Percentiles rank a stretch among this genome's conserved stretches.
Evolutionary conservation across 768 basidiomycete genomes (phyloP).

Genomic region (Dentipellis sp.): DNA sequence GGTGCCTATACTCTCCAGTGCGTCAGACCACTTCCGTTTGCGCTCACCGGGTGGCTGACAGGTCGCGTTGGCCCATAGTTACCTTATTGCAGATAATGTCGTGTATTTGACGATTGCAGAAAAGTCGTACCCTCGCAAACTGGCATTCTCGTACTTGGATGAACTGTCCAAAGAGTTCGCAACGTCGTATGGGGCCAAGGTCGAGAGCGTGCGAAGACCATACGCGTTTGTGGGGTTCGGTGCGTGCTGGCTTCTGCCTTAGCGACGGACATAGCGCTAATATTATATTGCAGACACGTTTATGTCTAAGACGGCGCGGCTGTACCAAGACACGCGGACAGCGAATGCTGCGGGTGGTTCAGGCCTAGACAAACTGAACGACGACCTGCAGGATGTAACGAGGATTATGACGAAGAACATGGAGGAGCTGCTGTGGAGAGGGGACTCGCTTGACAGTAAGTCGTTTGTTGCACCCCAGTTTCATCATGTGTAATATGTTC

Average conservation of each 20-base stretch:
- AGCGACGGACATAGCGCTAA: background rate
- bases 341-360: conserved; percentile 58
- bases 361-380: conserved; percentile 81
- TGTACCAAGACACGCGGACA: conserved; percentile 91
- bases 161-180: conserved; percentile 96
- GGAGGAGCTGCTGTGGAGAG: conserved; percentile 98
- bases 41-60: background rate
- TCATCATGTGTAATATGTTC: background rate
- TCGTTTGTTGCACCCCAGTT: conserved; percentile 7
- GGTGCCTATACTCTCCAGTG: conserved; percentile 95
- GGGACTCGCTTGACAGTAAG: conserved; percentile 92
- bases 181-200: conserved; percentile 85
- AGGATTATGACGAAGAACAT: conserved; percentile 99
- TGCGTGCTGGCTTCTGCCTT: conserved; percentile 29
- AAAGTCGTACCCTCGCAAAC: conserved; percentile 93
- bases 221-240: conserved; percentile 99
- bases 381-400: conserved; percentile 95
- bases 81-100: conserved; percentile 90
- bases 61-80: conserved; percentile 40
- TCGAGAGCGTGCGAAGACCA: conserved; percentile 89
- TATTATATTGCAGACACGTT: conserved; percentile 68
- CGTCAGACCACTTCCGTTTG: conserved; percentile 22
- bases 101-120: conserved; percentile 94
- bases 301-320: conserved; percentile 93
- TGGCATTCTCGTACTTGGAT: conserved; percentile 95